Percentiles rank a stretch among this genome's conserved stretches.
These are phyloP conservation scores for Plasmodium gaboni DNA, from an alignment of 169 alveolate species.

Conservation along the genomic window DNA sequence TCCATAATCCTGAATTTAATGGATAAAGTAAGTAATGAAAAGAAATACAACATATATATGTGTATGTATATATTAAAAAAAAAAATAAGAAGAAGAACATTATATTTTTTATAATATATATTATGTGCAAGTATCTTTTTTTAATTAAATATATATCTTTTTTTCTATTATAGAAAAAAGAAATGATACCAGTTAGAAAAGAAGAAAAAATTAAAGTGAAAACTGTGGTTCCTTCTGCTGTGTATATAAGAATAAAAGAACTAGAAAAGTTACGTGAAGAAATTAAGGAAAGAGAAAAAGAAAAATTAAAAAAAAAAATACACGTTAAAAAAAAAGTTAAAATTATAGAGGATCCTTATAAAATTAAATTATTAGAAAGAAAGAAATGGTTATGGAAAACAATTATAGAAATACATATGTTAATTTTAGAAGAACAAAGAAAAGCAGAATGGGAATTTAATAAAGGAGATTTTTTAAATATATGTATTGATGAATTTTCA, in stretches of 20 bases:
- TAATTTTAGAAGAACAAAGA: neutral
- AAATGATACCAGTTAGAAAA: no score
- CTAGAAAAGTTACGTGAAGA: neutral
- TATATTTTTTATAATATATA: no score
- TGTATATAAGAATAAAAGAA: neutral
- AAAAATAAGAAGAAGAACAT: no score
- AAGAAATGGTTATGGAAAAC: neutral
- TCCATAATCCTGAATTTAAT: no score
- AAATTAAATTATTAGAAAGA: neutral
- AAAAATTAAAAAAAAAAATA: neutral
- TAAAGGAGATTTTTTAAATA: neutral
- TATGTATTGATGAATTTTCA: neutral
- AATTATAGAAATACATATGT: neutral
- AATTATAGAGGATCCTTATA: neutral
- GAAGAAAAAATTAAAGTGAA: neutral
- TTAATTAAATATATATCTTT: no score
- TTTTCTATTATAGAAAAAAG: no score
- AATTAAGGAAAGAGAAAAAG: neutral
- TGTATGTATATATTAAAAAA: no score
- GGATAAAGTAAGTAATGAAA: no score
- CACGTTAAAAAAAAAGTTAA: neutral
- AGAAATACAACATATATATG: no score
- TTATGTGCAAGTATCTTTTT: no score
- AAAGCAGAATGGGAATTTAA: conserved; percentile 4
- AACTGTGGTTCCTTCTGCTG: neutral